phyloP scores from a whole-genome alignment of 345 rosid genomes.

The Lumnitzera racemosa region DNA sequence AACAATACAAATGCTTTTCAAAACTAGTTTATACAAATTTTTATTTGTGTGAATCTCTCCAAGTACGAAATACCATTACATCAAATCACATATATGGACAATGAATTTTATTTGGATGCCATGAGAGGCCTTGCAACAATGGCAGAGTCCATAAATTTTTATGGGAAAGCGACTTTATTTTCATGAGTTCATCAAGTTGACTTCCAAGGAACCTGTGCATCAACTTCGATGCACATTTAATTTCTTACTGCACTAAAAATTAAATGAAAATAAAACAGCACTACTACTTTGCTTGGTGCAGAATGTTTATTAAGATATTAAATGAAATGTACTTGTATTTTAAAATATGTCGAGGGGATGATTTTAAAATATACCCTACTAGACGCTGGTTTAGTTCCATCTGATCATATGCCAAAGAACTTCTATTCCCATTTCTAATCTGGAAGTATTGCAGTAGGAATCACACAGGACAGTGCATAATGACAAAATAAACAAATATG shows the following conservation, averaged over 20 bases:
- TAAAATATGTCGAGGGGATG: too few relatives aligned
- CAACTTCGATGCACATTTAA: conserved; percentile 17
- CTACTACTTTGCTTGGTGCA: not conserved
- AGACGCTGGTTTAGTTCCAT: not conserved
- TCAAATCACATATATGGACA: too few relatives aligned
- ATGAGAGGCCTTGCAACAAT: too few relatives aligned
- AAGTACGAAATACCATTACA: too few relatives aligned
- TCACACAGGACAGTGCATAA: not conserved
- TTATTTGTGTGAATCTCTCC: too few relatives aligned
- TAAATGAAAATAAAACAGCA: not conserved
- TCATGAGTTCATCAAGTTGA: conserved; percentile 23
- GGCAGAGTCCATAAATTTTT: not conserved
- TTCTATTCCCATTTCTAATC: conserved; percentile 10
- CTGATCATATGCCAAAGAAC: conserved; percentile 12
- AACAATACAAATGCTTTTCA: too few relatives aligned
- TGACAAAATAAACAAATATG: too few relatives aligned
- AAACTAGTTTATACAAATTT: too few relatives aligned
- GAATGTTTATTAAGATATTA: too few relatives aligned
- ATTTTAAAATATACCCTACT: not conserved
- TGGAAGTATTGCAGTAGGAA: not conserved
- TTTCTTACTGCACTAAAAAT: not conserved
- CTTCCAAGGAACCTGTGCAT: conserved; percentile 17
- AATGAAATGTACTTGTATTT: too few relatives aligned
- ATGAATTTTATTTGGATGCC: too few relatives aligned
- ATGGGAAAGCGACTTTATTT: conserved; percentile 2